These are phyloP conservation scores for Rhodofomes roseus DNA, from an alignment of 1,284 basidiomycete species.

Conservation along the genomic window DNA sequence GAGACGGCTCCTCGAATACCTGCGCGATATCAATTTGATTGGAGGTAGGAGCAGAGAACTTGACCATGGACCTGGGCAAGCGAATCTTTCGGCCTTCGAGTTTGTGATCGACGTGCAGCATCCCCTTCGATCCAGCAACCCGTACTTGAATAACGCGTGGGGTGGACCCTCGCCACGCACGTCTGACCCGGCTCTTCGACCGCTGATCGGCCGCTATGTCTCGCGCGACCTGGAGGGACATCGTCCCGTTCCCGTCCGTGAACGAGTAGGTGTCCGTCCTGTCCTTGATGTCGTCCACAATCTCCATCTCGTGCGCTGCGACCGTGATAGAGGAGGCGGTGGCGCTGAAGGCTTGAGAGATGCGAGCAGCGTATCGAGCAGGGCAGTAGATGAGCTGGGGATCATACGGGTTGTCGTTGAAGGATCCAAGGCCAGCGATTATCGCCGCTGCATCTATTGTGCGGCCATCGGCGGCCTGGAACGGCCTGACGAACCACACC, in stretches of 20 bases:
- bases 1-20: conserved; percentile 55
- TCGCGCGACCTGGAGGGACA: conserved; percentile 52
- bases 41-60: conserved; percentile 55
- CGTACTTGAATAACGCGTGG: conserved; percentile 58
- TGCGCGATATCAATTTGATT: conserved; percentile 67
- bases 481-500: conserved; percentile 58
- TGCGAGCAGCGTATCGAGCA: conserved; percentile 67
- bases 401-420: conserved; percentile 43
- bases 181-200: conserved; percentile 29
- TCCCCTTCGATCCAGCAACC: conserved; percentile 62
- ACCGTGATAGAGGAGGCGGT: conserved; percentile 57
- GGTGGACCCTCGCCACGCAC: conserved; percentile 32
- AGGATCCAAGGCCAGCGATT: conserved; percentile 50
- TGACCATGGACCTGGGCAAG: conserved; percentile 69
- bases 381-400: conserved; percentile 49
- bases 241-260: conserved; percentile 69
- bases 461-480: conserved; percentile 25
- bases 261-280: conserved; percentile 37
- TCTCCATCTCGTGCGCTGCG: conserved; percentile 49
- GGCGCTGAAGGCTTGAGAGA: conserved; percentile 71
- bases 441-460: conserved; percentile 41
- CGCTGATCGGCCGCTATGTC: conserved; percentile 46
- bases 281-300: conserved; percentile 41
- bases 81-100: conserved; percentile 56
- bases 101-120: conserved; percentile 59